Evolutionary conservation across 305 asterid genomes (phyloP).

Genomic region (Coffea humblotiana): DNA sequence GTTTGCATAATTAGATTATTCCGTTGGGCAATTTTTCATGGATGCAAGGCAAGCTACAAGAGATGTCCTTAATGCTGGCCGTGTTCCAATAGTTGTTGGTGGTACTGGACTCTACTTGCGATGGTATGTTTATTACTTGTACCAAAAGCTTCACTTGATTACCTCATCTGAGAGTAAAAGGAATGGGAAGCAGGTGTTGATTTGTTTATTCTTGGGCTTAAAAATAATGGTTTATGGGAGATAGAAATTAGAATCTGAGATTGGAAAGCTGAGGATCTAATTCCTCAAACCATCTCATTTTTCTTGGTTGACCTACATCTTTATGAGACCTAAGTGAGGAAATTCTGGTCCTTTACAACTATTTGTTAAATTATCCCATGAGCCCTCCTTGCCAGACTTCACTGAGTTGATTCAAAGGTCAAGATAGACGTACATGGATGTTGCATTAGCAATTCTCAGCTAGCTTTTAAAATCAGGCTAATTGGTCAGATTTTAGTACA

Average conservation of each 20-base stretch:
- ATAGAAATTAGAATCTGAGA: background rate
- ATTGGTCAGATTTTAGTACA: background rate
- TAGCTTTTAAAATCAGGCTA: background rate
- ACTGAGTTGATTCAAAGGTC: background rate
- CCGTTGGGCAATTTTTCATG: conserved; percentile 79
- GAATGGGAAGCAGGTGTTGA: background rate
- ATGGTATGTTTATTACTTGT: conserved; percentile 54
- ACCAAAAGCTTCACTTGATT: conserved; percentile 5
- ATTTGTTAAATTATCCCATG: background rate
- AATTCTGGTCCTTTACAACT: background rate
- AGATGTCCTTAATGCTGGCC: conserved; percentile 67
- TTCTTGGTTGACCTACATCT: background rate
- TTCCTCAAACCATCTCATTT: background rate
- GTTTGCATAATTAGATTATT: conserved; percentile 60
- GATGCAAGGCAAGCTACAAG: conserved; percentile 81
- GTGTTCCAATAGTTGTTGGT: conserved; percentile 87
- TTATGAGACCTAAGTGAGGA: background rate
- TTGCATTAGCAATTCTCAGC: background rate
- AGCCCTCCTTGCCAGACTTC: background rate
- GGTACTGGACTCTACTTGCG: conserved; percentile 97
- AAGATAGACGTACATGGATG: background rate
- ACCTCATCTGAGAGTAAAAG: conserved; percentile 1
- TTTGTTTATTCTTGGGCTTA: background rate
- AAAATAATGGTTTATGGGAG: background rate
- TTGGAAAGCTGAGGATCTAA: background rate